Percentiles rank a stretch among this genome's conserved stretches.
Conservation (phyloP, 1,284 basidiomycete genomes). For the Ustilago loliicola region DNA sequence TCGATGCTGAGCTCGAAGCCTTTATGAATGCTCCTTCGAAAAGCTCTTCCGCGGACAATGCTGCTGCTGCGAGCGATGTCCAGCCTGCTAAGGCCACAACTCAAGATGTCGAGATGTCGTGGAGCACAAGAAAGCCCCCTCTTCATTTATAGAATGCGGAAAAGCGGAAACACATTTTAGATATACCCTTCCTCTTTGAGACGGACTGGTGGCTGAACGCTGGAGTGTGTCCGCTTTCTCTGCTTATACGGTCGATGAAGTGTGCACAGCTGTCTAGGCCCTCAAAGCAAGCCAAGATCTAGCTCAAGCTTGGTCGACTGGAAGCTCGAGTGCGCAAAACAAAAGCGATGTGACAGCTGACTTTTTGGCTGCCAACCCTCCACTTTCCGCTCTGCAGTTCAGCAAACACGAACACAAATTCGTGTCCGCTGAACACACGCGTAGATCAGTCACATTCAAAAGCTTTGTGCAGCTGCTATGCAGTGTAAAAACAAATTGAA, state of each 20-base stretch:
- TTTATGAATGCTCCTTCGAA: conserved; percentile 77
- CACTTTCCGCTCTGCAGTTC: conserved; percentile 8
- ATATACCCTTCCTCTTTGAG: conserved; percentile 14
- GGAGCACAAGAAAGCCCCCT: not conserved
- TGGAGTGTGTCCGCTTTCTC: too few relatives aligned
- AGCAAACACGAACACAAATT: conserved; percentile 8
- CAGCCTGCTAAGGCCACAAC: conserved; percentile 8
- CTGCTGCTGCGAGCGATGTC: not conserved
- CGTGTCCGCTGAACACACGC: not conserved
- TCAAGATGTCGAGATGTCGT: conserved; percentile 44
- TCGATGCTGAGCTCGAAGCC: conserved; percentile 90
- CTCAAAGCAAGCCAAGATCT: not conserved
- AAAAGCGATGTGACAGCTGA: not conserved
- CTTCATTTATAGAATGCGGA: not conserved
- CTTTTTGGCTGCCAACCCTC: not conserved
- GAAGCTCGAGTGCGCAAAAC: conserved; percentile 9
- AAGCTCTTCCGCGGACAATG: not conserved
- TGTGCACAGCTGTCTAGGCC: too few relatives aligned
- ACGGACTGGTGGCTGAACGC: too few relatives aligned
- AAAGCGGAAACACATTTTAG: not conserved
- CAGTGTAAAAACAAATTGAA: conserved; percentile 8
- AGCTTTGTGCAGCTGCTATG: not conserved
- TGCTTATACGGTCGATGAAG: too few relatives aligned
- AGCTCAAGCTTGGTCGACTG: not conserved
- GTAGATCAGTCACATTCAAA: conserved; percentile 9